Percentiles rank a stretch among this genome's conserved stretches.
Conservation (phyloP, 768 basidiomycete species). For the Tricholoma bakamatsutake region DNA sequence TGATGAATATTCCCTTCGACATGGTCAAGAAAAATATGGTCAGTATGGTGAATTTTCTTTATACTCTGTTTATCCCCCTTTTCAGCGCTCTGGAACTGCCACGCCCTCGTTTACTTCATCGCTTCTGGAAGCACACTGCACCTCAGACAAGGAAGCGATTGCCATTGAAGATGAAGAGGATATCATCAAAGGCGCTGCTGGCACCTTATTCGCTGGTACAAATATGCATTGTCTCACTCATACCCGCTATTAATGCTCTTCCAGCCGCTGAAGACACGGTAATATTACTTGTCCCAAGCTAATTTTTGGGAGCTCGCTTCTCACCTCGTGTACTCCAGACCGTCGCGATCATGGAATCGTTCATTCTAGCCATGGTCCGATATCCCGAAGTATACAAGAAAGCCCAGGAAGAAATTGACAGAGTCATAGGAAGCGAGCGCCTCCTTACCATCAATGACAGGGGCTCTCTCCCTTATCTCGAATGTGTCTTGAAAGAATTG, state of each 20-base stretch:
- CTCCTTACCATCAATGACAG: constrained; percentile 43
- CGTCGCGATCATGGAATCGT: constrained; percentile 40
- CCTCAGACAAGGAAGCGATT: constrained; percentile 26
- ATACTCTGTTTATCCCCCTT: constrained; percentile 6
- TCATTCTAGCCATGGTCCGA: constrained; percentile 49
- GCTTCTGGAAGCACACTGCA: constrained; percentile 35
- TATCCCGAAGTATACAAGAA: constrained; percentile 44
- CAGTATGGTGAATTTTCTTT: constrained; percentile 7
- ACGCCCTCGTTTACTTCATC: constrained; percentile 40
- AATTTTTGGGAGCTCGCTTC: background rate
- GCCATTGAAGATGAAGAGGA: constrained; percentile 41
- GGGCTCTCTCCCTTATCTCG: constrained; percentile 40
- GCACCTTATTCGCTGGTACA: constrained; percentile 45
- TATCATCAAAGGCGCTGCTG: constrained; percentile 51
- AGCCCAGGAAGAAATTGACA: constrained; percentile 48
- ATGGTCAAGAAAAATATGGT: constrained; percentile 47
- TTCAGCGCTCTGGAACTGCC: constrained; percentile 36
- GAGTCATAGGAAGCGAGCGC: constrained; percentile 35
- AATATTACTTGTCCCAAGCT: background rate
- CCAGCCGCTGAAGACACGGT: constrained; percentile 38
- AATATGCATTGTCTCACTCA: background rate
- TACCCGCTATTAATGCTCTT: background rate
- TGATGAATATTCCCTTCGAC: constrained; percentile 48
- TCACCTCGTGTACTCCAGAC: constrained; percentile 30
- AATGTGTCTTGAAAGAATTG: constrained; percentile 41